Evolutionary conservation across 805 yeast species (phyloP).

Genomic region (Saturnispora dispora): DNA sequence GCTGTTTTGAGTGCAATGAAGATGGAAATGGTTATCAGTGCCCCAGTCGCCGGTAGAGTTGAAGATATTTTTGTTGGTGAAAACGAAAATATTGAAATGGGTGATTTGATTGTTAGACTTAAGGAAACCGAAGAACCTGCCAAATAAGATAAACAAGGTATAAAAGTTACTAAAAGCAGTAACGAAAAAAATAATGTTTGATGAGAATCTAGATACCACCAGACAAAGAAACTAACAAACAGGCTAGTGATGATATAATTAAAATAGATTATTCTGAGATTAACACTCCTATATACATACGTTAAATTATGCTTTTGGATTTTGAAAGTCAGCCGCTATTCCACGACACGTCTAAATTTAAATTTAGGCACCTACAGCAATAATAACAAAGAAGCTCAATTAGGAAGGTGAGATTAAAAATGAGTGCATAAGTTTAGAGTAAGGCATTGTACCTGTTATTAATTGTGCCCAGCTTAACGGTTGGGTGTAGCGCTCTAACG

Average conservation of each 20-base stretch:
- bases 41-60: constrained; percentile 74
- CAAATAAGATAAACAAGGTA: neutral
- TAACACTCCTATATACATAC: neutral
- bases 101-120: constrained; percentile 64
- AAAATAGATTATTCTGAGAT: neutral
- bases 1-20: constrained; percentile 97
- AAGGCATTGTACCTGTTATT: neutral
- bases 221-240: neutral
- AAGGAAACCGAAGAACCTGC: neutral
- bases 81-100: constrained; percentile 93
- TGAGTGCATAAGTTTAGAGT: no score
- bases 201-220: no score
- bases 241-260: neutral
- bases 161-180: no score
- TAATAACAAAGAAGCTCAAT: no score
- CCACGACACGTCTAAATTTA: neutral
- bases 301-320: neutral
- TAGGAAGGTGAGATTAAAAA: no score
- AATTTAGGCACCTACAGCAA: neutral
- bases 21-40: constrained; percentile 94
- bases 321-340: neutral
- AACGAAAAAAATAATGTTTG: no score
- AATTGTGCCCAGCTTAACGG: neutral
- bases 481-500: neutral
- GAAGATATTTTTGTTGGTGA: constrained; percentile 70